phyloP scores from a whole-genome alignment of 176 grass and related monocot species.

The Bonia amplexicaulis region DNA sequence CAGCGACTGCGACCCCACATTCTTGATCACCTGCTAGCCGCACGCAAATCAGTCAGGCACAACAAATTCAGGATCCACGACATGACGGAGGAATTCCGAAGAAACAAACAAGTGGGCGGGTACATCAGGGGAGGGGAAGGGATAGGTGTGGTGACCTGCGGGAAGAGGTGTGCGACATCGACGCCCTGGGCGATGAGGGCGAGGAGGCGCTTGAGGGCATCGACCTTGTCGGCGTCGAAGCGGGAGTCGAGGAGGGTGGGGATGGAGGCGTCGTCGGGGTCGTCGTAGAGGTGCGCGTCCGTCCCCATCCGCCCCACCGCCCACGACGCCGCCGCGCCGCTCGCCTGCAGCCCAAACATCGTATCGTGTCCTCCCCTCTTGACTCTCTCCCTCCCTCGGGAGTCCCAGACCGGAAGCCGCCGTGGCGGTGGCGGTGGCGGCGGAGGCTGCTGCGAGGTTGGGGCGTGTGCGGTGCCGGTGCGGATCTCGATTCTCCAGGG shows the following conservation, averaged over 20 bases:
- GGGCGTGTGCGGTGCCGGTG: neutral
- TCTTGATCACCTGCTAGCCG: slow-evolving; percentile 71
- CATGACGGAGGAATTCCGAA: neutral
- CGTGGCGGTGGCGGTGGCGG: neutral
- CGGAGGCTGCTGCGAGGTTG: neutral
- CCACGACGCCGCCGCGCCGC: slow-evolving; percentile 68
- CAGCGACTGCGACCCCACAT: slow-evolving; percentile 65
- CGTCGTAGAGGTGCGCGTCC: slow-evolving; percentile 95
- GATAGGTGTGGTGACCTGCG: slow-evolving; percentile 31
- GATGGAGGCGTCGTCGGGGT: slow-evolving; percentile 85
- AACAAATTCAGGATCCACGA: neutral
- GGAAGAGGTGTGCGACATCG: slow-evolving; percentile 80
- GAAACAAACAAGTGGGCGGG: neutral
- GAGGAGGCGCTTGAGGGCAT: slow-evolving; percentile 89
- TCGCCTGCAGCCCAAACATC: slow-evolving; percentile 74
- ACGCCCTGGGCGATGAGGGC: slow-evolving; percentile 81
- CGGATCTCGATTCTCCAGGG: slow-evolving; percentile 1
- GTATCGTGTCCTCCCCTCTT: neutral
- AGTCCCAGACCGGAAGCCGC: no score
- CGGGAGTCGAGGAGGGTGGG: slow-evolving; percentile 79
- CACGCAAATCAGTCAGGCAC: neutral
- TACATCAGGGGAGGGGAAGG: neutral
- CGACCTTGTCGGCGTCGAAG: slow-evolving; percentile 76
- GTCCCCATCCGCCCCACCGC: slow-evolving; percentile 83
- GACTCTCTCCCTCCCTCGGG: no score